These are phyloP conservation scores for Auricularia sp. DNA, from an alignment of 768 basidiomycete genomes.

Conservation along the genomic window DNA sequence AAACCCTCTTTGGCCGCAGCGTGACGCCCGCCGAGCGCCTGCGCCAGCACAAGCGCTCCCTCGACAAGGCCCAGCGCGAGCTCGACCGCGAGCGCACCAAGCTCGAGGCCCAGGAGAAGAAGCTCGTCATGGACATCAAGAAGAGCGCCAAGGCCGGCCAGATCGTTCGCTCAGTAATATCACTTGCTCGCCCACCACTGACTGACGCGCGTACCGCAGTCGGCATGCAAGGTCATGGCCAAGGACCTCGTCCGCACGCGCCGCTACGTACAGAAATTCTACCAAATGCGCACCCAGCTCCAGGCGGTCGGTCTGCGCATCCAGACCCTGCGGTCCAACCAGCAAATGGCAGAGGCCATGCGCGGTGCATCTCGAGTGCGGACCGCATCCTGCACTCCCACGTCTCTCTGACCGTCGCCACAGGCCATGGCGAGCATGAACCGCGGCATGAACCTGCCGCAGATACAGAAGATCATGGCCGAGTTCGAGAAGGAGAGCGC, in stretches of 20 bases:
- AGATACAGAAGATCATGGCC: constrained; percentile 92
- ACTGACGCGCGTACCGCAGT: constrained; percentile 37
- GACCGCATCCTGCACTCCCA: constrained; percentile 11
- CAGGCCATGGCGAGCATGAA: constrained; percentile 99
- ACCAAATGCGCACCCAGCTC: constrained; percentile 96
- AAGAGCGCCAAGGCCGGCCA: constrained; percentile 93
- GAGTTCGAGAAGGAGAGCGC: constrained; percentile 97
- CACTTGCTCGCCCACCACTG: too few species aligned
- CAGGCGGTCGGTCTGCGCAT: constrained; percentile 93
- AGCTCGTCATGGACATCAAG: constrained; percentile 90
- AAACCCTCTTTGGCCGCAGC: constrained; percentile 88
- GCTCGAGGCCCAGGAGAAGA: constrained; percentile 95
- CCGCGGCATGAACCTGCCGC: constrained; percentile 86
- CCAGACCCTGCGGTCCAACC: constrained; percentile 92
- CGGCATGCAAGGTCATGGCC: constrained; percentile 98
- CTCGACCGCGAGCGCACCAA: constrained; percentile 92
- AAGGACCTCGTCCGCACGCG: constrained; percentile 96
- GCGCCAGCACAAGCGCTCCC: constrained; percentile 90
- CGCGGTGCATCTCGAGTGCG: constrained; percentile 89
- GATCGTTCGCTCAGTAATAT: constrained; percentile 44
- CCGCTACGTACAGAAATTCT: constrained; percentile 94
- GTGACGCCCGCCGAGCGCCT: constrained; percentile 94
- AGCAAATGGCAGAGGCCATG: constrained; percentile 99
- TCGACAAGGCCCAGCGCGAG: constrained; percentile 95
- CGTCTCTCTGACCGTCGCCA: background rate